A percentile compares a stretch with the other conserved stretches of the same genome.
phyloP scores from a whole-genome alignment of 2,329 filamentous ascomycete genomes.

The Thelonectria olida region DNA sequence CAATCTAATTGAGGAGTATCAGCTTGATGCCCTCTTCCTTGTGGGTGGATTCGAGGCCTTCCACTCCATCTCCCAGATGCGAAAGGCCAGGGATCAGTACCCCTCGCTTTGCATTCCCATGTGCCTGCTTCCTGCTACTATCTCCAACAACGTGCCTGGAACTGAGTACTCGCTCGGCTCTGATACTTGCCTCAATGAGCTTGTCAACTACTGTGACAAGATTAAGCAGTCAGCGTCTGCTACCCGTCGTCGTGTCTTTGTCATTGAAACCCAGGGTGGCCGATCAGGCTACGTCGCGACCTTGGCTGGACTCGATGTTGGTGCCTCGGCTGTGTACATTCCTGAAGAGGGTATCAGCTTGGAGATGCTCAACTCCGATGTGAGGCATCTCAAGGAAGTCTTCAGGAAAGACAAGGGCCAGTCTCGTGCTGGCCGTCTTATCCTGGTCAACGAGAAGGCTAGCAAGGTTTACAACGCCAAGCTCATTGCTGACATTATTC shows the following conservation, averaged over 20 bases:
- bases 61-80: constrained; percentile 87
- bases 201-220: constrained; percentile 95
- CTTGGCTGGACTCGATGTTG: constrained; percentile 88
- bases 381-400: constrained; percentile 85
- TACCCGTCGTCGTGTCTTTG: constrained; percentile 91
- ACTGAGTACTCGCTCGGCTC: constrained; percentile 97
- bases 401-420: constrained; percentile 89
- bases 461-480: constrained; percentile 91
- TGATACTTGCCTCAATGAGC: constrained; percentile 94
- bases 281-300: constrained; percentile 94
- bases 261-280: constrained; percentile 97
- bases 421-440: constrained; percentile 89
- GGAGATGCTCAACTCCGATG: constrained; percentile 91
- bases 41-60: constrained; percentile 97
- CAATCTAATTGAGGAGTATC: constrained; percentile 83
- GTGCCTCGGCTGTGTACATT: constrained; percentile 92
- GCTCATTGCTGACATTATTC: constrained; percentile 94
- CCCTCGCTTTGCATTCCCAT: constrained; percentile 92
- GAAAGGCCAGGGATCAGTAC: constrained; percentile 80
- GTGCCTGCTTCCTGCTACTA: constrained; percentile 91
- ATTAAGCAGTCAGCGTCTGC: constrained; percentile 97
- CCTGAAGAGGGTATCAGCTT: constrained; percentile 96
- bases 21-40: constrained; percentile 90
- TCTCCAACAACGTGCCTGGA: constrained; percentile 98
- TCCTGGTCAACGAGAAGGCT: constrained; percentile 96